Evolutionary conservation across 176 grass and related monocot species (phyloP).

Genomic region (Oropetium thomaeum): DNA sequence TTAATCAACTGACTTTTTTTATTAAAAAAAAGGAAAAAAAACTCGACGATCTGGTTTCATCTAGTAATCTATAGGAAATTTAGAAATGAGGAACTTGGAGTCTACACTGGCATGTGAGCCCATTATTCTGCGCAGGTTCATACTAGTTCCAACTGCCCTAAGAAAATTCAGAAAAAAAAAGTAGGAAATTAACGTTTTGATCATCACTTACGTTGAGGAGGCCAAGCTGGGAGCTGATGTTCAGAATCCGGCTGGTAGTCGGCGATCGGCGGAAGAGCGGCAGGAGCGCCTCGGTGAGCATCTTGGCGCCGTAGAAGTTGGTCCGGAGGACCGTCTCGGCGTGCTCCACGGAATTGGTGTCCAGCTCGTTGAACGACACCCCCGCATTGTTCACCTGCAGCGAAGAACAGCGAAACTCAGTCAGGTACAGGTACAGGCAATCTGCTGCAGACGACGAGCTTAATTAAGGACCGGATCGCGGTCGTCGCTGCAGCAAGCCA

Average conservation of each 20-base stretch:
- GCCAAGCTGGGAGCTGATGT: constrained; percentile 89
- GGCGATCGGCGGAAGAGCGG: constrained; percentile 65
- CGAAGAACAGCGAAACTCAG: not conserved
- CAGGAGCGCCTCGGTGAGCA: constrained; percentile 66
- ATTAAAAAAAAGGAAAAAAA: no score
- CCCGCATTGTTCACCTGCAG: constrained; percentile 88
- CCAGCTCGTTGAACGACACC: constrained; percentile 85
- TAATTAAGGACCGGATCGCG: no score
- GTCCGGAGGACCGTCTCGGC: constrained; percentile 74
- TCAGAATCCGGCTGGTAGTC: constrained; percentile 66
- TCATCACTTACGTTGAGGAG: constrained; percentile 70
- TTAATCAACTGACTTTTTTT: not conserved
- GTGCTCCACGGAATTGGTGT: constrained; percentile 78
- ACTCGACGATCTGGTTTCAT: not conserved
- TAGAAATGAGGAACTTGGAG: constrained; percentile 1
- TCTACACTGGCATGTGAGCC: constrained; percentile 19
- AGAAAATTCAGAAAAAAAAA: no score
- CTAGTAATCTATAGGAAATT: not conserved
- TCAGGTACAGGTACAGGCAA: not conserved
- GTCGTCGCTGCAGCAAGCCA: not conserved
- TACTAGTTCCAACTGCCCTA: not conserved
- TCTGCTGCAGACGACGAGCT: no score
- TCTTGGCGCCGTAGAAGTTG: constrained; percentile 79
- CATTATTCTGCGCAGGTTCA: not conserved
- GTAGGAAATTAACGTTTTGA: no score